These are phyloP conservation scores for Phaffia tasmanica DNA, from an alignment of 768 basidiomycete genomes.

Conservation along the genomic window DNA sequence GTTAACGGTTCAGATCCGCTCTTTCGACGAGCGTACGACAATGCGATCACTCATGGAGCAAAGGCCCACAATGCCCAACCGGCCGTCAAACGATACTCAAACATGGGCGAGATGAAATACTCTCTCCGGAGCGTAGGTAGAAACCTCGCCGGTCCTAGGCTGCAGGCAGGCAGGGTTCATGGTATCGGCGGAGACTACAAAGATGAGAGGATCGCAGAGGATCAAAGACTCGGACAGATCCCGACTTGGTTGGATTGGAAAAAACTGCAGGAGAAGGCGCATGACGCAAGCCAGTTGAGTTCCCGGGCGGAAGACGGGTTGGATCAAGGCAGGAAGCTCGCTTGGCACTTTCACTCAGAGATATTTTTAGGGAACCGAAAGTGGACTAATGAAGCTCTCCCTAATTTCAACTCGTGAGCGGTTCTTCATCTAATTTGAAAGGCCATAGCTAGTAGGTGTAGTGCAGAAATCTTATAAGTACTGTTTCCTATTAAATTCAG, in stretches of 20 bases:
- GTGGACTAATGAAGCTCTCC: constrained; percentile 4
- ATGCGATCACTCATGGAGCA: not conserved
- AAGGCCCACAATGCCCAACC: not conserved
- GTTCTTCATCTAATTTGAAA: not conserved
- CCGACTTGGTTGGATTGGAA: constrained; percentile 20
- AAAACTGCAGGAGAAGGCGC: not conserved
- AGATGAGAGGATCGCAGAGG: not conserved
- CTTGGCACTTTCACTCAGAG: constrained; percentile 22
- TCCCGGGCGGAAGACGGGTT: not conserved
- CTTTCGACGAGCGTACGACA: constrained; percentile 13
- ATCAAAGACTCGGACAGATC: constrained; percentile 11
- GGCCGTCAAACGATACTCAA: constrained; percentile 13
- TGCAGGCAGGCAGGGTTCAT: not conserved
- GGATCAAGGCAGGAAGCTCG: not conserved
- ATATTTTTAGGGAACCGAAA: constrained; percentile 4
- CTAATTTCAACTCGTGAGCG: constrained; percentile 21
- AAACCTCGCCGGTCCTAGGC: constrained; percentile 7
- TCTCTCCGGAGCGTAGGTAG: constrained; percentile 4
- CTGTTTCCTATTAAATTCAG: not conserved
- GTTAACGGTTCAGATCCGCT: constrained; percentile 19
- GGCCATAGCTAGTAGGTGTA: not conserved
- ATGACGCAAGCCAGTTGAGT: not conserved
- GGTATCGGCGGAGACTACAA: constrained; percentile 15
- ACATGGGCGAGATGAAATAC: constrained; percentile 24
- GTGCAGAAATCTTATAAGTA: not conserved